These are phyloP conservation scores for Mycosarcoma maydis DNA, from an alignment of 1,284 basidiomycete species.

Conservation along the genomic window DNA sequence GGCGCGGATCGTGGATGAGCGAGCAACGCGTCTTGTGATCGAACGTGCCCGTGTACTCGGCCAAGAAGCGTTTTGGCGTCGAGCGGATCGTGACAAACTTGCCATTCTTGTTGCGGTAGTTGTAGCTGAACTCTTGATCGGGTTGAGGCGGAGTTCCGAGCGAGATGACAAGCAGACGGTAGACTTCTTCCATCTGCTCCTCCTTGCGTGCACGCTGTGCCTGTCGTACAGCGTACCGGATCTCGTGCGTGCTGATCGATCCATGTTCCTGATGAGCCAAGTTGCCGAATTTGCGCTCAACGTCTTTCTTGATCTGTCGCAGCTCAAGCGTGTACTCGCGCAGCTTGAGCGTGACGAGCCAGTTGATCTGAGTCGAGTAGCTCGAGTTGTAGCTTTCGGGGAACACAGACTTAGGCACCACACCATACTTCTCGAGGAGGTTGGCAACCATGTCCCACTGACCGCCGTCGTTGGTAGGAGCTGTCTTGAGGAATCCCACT, in stretches of 20 bases:
- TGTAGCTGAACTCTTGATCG: constrained; percentile 50
- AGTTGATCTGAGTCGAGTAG: constrained; percentile 78
- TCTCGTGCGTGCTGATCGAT: constrained; percentile 1
- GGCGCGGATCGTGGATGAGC: constrained; percentile 92
- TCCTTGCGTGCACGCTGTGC: constrained; percentile 76
- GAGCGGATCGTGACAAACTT: constrained; percentile 80
- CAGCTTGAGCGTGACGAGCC: constrained; percentile 85
- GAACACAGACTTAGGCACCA: constrained; percentile 74
- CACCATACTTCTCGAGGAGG: constrained; percentile 68
- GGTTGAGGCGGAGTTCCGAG: constrained; percentile 70
- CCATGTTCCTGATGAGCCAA: background rate
- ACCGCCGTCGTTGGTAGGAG: constrained; percentile 83
- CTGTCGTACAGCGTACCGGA: constrained; percentile 41
- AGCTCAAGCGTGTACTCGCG: constrained; percentile 88
- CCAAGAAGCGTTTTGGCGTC: constrained; percentile 78
- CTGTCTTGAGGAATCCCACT: constrained; percentile 78
- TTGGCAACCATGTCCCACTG: constrained; percentile 86
- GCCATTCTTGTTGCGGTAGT: constrained; percentile 77
- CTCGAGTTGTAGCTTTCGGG: constrained; percentile 88
- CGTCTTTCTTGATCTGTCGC: constrained; percentile 72
- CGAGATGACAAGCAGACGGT: constrained; percentile 84
- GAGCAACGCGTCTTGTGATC: constrained; percentile 81
- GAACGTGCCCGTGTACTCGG: constrained; percentile 66
- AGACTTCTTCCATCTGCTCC: constrained; percentile 82
- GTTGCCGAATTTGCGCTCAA: constrained; percentile 68